Conservation (phyloP, 1,284 basidiomycete genomes). For the Laetiporus sulphureus region DNA sequence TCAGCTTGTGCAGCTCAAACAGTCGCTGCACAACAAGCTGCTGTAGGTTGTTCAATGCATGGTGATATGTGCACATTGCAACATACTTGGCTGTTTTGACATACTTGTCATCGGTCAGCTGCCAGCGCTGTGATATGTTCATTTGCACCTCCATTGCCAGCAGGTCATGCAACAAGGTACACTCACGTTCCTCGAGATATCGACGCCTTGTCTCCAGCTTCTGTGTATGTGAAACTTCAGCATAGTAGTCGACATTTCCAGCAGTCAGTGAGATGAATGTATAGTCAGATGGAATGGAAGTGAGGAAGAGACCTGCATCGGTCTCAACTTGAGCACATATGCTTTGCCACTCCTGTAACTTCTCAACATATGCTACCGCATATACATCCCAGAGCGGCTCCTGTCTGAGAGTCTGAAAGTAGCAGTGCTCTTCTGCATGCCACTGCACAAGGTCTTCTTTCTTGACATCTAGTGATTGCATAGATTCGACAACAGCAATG, state of each 20-base stretch:
- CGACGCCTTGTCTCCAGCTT: background rate
- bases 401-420: conserved; percentile 10
- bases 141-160: conserved; percentile 16
- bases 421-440: conserved; percentile 12
- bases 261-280: background rate
- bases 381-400: conserved; percentile 10
- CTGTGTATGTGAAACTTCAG: background rate
- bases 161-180: too few species aligned
- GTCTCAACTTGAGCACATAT: background rate
- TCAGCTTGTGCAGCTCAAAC: conserved; percentile 27
- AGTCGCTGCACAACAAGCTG: conserved; percentile 23
- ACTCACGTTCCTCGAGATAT: background rate
- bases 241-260: background rate
- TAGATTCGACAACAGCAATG: conserved; percentile 1
- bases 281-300: background rate
- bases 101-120: conserved; percentile 12
- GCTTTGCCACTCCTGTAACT: conserved; percentile 6
- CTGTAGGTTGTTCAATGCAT: conserved; percentile 22
- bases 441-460: conserved; percentile 7
- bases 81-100: conserved; percentile 11
- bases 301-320: background rate
- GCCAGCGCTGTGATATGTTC: conserved; percentile 17
- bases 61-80: conserved; percentile 14
- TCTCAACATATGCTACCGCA: conserved; percentile 15
- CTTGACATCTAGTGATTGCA: background rate